A percentile compares a stretch with the other conserved stretches of the same genome.
phyloP scores from a whole-genome alignment of 352 stramenopile genomes.

The Globisporangium uncinulatum region DNA sequence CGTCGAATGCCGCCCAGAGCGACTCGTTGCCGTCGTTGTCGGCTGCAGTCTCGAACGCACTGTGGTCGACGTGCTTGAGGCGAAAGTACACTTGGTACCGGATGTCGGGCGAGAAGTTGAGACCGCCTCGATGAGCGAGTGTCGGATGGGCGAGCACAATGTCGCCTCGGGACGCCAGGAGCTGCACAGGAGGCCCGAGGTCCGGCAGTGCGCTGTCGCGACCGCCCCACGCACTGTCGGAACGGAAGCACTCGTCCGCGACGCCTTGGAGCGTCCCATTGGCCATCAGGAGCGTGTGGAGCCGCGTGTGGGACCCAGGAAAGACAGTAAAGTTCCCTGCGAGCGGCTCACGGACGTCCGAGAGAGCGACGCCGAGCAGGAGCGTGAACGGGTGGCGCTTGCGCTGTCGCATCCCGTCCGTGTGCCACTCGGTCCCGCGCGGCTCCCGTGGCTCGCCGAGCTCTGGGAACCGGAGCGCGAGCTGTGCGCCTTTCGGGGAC shows the following conservation, averaged over 20 bases:
- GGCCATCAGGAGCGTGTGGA: slow-evolving; percentile 43
- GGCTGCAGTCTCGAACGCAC: not conserved
- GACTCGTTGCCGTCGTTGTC: not conserved
- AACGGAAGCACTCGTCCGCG: slow-evolving; percentile 52
- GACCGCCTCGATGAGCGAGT: slow-evolving; percentile 62
- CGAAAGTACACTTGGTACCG: slow-evolving; percentile 83
- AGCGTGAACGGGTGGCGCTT: slow-evolving; percentile 65
- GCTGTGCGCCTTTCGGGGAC: slow-evolving; percentile 49
- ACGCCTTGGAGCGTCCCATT: slow-evolving; percentile 50
- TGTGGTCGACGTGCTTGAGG: slow-evolving; percentile 64
- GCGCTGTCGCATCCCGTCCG: slow-evolving; percentile 74
- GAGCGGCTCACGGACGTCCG: slow-evolving; percentile 50
- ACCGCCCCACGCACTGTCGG: slow-evolving; percentile 73
- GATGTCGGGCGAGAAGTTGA: slow-evolving; percentile 80
- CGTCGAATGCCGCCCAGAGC: not conserved
- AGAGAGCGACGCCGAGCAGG: slow-evolving; percentile 64
- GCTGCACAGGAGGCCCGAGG: slow-evolving; percentile 51
- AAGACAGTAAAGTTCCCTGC: slow-evolving; percentile 76
- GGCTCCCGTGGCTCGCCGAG: slow-evolving; percentile 55
- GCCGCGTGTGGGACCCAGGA: slow-evolving; percentile 42
- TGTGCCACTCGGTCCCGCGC: slow-evolving; percentile 75
- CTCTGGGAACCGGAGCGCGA: slow-evolving; percentile 70
- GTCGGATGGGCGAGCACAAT: slow-evolving; percentile 72
- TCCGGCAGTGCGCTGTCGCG: slow-evolving; percentile 47
- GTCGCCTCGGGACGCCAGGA: slow-evolving; percentile 49